Evolutionary conservation across 331 rosid species (phyloP).

Genomic region (Acacia concinna): DNA sequence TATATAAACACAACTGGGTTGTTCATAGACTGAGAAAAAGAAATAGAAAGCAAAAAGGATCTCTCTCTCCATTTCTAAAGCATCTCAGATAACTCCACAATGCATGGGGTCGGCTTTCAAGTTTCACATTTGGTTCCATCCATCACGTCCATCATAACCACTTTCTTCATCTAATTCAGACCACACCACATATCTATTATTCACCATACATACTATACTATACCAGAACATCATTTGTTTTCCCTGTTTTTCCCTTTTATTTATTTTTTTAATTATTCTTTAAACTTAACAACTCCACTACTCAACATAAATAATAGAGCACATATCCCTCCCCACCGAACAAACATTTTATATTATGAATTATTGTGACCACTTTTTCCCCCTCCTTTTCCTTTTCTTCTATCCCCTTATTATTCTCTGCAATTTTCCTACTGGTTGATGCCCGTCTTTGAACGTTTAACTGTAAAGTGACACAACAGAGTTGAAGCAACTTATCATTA

Average conservation of each 20-base stretch:
- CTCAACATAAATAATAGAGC: slow-evolving; percentile 36
- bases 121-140: slow-evolving; percentile 44
- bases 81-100: slow-evolving; percentile 46
- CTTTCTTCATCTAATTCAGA: slow-evolving; percentile 29
- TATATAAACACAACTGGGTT: slow-evolving; percentile 23
- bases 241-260: slow-evolving; percentile 1
- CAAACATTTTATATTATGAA: slow-evolving; percentile 26
- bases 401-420: not conserved
- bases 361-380: slow-evolving; percentile 24
- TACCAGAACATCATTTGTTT: slow-evolving; percentile 32
- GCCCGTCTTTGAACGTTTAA: slow-evolving; percentile 10
- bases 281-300: slow-evolving; percentile 40
- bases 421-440: slow-evolving; percentile 10
- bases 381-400: not conserved
- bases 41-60: slow-evolving; percentile 38
- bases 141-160: slow-evolving; percentile 37
- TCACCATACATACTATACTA: slow-evolving; percentile 20
- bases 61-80: slow-evolving; percentile 41
- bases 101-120: slow-evolving; percentile 49
- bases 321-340: slow-evolving; percentile 35
- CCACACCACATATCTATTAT: slow-evolving; percentile 12
- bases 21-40: slow-evolving; percentile 25
- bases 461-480: slow-evolving; percentile 15
- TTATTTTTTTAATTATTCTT: not conserved
- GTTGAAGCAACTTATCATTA: slow-evolving; percentile 5